These are phyloP conservation scores for Xylaria hypoxylon DNA, from an alignment of 2,329 filamentous ascomycete genomes.

Conservation along the genomic window DNA sequence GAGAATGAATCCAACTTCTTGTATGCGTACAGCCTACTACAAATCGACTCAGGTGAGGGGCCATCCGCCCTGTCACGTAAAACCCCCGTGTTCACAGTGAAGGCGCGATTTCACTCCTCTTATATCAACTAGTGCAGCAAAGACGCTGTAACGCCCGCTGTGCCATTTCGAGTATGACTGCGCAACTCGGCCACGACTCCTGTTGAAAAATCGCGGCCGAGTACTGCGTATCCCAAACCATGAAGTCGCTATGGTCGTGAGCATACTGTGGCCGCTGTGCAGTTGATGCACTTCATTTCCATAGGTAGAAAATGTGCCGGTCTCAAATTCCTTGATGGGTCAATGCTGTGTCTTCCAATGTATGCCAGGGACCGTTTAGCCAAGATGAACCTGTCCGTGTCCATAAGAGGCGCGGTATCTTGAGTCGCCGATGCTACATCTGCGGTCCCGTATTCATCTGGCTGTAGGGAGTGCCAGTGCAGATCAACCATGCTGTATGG, in stretches of 20 bases:
- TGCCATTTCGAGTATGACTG: slow-evolving; percentile 3
- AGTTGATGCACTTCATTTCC: slow-evolving; percentile 12
- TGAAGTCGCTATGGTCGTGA: neutral
- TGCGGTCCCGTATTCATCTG: slow-evolving; percentile 1
- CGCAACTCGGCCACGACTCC: neutral
- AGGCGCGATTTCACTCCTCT: slow-evolving; percentile 3
- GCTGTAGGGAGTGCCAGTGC: neutral
- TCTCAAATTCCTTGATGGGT: neutral
- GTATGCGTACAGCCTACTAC: slow-evolving; percentile 20
- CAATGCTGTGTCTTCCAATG: slow-evolving; percentile 1
- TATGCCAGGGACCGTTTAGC: slow-evolving; percentile 4
- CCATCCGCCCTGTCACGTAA: slow-evolving; percentile 12
- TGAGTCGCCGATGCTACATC: neutral
- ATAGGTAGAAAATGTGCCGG: neutral
- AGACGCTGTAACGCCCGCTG: slow-evolving; percentile 11
- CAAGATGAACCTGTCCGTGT: neutral
- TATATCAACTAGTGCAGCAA: slow-evolving; percentile 3
- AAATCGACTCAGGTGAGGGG: slow-evolving; percentile 1
- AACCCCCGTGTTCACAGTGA: slow-evolving; percentile 12
- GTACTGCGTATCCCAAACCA: slow-evolving; percentile 9
- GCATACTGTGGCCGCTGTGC: neutral
- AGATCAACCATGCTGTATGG: slow-evolving; percentile 3
- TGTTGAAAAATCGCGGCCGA: slow-evolving; percentile 22
- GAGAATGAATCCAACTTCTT: slow-evolving; percentile 8
- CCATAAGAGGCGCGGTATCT: neutral